phyloP scores from a whole-genome alignment of 768 basidiomycete genomes.

The Termitomyces sp. region DNA sequence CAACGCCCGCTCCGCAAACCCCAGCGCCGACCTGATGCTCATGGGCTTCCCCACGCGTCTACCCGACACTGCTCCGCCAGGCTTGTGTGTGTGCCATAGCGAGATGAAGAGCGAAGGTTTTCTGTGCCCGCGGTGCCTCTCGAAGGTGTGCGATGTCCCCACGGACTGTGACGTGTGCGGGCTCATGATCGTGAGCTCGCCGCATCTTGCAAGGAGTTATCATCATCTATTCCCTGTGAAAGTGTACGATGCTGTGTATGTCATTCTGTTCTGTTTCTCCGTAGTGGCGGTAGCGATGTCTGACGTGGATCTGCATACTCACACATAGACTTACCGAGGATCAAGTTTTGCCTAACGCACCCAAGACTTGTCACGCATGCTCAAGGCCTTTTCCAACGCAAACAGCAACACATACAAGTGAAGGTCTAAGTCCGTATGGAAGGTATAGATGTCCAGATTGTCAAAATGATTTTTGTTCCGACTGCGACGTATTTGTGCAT shows the following conservation, averaged over 20 bases:
- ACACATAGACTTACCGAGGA: conserved; percentile 32
- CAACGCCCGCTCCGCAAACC: conserved; percentile 38
- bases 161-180: conserved; percentile 98
- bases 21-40: conserved; percentile 90
- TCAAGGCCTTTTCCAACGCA: conserved; percentile 61
- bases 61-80: conserved; percentile 75
- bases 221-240: conserved; percentile 95
- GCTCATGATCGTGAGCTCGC: conserved; percentile 96
- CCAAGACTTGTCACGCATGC: conserved; percentile 71
- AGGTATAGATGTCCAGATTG: conserved; percentile 90
- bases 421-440: conserved; percentile 80
- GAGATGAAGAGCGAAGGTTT: conserved; percentile 91
- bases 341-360: conserved; percentile 21
- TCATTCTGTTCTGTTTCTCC: conserved; percentile 13
- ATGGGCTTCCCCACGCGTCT: conserved; percentile 98
- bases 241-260: conserved; percentile 77
- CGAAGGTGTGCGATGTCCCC: conserved; percentile 95
- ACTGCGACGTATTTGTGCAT: conserved; percentile 96
- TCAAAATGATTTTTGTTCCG: conserved; percentile 81
- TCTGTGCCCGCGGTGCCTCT: conserved; percentile 88
- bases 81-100: conserved; percentile 91
- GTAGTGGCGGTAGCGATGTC: background rate
- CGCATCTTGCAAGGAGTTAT: conserved; percentile 94
- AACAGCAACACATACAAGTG: conserved; percentile 29
- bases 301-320: background rate